These are phyloP conservation scores for Austroboletus niveus DNA, from an alignment of 1,284 basidiomycete species.

Conservation along the genomic window DNA sequence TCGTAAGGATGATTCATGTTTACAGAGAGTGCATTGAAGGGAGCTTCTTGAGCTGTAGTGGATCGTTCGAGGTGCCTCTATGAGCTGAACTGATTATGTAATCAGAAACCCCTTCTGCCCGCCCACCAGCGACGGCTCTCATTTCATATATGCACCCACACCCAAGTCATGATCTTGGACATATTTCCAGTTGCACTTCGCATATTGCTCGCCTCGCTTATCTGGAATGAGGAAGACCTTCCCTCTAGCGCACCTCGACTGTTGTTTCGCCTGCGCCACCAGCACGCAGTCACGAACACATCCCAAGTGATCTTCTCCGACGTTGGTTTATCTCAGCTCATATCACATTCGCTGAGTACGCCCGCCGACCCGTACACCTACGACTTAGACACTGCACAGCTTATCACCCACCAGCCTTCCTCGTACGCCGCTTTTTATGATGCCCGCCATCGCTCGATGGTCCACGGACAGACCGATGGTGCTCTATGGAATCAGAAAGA, in stretches of 20 bases:
- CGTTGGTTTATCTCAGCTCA: slow-evolving; percentile 32
- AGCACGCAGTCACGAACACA: slow-evolving; percentile 51
- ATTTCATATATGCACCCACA: no score
- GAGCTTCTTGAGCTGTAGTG: neutral
- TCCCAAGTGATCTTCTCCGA: slow-evolving; percentile 58
- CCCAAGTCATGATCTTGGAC: slow-evolving; percentile 21
- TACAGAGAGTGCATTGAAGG: no score
- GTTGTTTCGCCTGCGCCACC: slow-evolving; percentile 63
- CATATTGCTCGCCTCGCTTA: slow-evolving; percentile 22
- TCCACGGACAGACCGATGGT: slow-evolving; percentile 38
- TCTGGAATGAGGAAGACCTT: slow-evolving; percentile 19
- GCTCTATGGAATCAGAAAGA: slow-evolving; percentile 54
- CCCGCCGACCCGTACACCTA: slow-evolving; percentile 35
- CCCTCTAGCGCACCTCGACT: slow-evolving; percentile 30
- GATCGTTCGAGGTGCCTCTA: neutral
- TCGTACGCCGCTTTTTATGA: slow-evolving; percentile 45
- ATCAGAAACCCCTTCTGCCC: neutral
- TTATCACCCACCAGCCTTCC: slow-evolving; percentile 44
- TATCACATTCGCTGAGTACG: slow-evolving; percentile 21
- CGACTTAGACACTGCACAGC: slow-evolving; percentile 34
- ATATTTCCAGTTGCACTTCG: slow-evolving; percentile 24
- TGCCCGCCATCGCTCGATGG: slow-evolving; percentile 48
- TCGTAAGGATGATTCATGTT: no score
- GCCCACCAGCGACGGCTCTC: no score
- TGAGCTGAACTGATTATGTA: neutral